Evolutionary conservation across 768 basidiomycete species (phyloP).

Genomic region (Dendrothele bispora): DNA sequence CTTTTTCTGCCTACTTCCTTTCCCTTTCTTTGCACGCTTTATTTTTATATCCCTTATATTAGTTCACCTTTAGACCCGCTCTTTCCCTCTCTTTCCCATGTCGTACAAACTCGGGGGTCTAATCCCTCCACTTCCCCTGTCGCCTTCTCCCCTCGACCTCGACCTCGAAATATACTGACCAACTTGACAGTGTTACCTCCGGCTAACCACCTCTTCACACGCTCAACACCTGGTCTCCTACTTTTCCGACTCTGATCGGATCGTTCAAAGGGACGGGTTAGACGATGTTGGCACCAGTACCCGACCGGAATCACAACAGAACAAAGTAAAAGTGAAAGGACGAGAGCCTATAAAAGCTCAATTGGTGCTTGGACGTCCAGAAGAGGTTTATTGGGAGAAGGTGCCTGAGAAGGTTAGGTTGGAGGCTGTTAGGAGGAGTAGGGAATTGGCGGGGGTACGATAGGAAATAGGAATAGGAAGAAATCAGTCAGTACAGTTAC

Average conservation of each 20-base stretch:
- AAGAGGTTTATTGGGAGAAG: conserved; percentile 77
- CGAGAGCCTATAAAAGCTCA: conserved; percentile 46
- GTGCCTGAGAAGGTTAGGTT: conserved; percentile 71
- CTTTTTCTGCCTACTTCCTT: neutral
- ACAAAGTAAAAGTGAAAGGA: conserved; percentile 8
- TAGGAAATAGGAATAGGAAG: too few relatives aligned
- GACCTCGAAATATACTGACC: too few relatives aligned
- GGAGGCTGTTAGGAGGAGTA: conserved; percentile 61
- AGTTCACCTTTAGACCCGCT: too few relatives aligned
- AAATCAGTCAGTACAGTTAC: too few relatives aligned
- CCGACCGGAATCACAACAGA: conserved; percentile 6
- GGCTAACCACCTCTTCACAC: conserved; percentile 54
- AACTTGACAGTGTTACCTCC: conserved; percentile 75
- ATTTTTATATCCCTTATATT: too few relatives aligned
- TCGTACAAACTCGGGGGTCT: too few relatives aligned
- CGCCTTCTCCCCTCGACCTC: too few relatives aligned
- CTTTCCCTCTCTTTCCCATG: too few relatives aligned
- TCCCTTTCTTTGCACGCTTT: neutral
- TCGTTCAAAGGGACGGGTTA: conserved; percentile 49
- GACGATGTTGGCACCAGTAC: conserved; percentile 46
- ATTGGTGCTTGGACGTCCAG: conserved; percentile 59
- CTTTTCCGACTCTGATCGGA: conserved; percentile 34
- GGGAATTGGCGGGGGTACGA: too few relatives aligned
- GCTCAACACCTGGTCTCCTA: conserved; percentile 43
- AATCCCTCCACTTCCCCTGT: too few relatives aligned